Evolutionary conservation across 2,329 filamentous ascomycete species (phyloP).

Genomic region (Ophiostoma sp.): DNA sequence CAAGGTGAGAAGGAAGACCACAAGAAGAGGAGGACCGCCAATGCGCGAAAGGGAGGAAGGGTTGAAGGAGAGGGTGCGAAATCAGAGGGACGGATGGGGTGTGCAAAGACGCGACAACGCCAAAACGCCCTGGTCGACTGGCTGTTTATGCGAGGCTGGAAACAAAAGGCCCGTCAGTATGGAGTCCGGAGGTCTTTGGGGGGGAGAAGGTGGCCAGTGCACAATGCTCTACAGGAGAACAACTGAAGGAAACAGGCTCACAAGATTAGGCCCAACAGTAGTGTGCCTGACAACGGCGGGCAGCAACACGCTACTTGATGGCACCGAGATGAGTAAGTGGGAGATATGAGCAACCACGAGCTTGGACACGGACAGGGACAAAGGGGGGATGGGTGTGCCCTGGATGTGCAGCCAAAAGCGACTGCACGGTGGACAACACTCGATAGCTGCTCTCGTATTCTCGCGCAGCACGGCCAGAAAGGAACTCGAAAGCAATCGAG

Average conservation of each 20-base stretch:
- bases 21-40: neutral
- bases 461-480: neutral
- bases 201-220: slow-evolving; percentile 16
- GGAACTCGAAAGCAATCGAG: neutral
- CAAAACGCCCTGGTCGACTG: slow-evolving; percentile 25
- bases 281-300: neutral
- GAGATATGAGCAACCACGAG: slow-evolving; percentile 14
- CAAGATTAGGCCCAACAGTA: slow-evolving; percentile 12
- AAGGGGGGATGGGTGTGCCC: neutral
- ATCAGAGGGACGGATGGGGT: slow-evolving; percentile 10
- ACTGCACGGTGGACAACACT: neutral
- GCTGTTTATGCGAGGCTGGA: slow-evolving; percentile 31
- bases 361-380: neutral
- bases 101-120: slow-evolving; percentile 26
- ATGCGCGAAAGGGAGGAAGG: slow-evolving; percentile 1
- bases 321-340: slow-evolving; percentile 18
- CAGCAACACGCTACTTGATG: slow-evolving; percentile 7
- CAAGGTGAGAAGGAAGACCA: neutral
- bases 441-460: neutral
- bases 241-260: neutral
- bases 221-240: slow-evolving; percentile 11
- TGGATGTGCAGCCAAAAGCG: slow-evolving; percentile 1
- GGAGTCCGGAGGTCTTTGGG: slow-evolving; percentile 4
- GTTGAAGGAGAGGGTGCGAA: neutral
- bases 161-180: slow-evolving; percentile 17